A percentile compares a stretch with the other conserved stretches of the same genome.
Evolutionary conservation across 2,329 filamentous ascomycete genomes (phyloP).

Genomic region (Elsinoe batatas): DNA sequence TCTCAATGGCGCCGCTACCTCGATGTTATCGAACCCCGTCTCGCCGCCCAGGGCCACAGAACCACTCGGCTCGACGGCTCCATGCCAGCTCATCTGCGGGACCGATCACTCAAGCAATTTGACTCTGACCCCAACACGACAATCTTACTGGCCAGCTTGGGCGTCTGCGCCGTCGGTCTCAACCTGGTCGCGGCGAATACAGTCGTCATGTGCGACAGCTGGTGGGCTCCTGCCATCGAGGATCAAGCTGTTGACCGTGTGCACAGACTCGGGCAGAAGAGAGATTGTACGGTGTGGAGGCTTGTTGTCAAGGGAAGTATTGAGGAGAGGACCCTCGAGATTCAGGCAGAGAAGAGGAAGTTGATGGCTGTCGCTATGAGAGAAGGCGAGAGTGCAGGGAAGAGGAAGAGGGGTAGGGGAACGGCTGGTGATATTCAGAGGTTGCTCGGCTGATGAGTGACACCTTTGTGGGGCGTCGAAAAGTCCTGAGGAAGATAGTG

Average conservation of each 20-base stretch:
- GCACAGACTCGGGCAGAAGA: slow-evolving; percentile 72
- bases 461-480: too few species aligned
- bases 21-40: slow-evolving; percentile 58
- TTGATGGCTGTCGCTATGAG: slow-evolving; percentile 43
- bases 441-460: slow-evolving; percentile 25
- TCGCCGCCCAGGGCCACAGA: slow-evolving; percentile 50
- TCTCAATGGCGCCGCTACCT: slow-evolving; percentile 67
- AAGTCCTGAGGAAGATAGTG: too few species aligned
- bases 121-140: slow-evolving; percentile 57
- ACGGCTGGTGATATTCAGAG: slow-evolving; percentile 42
- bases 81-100: slow-evolving; percentile 62
- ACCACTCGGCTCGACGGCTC: slow-evolving; percentile 70
- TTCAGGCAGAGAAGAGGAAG: slow-evolving; percentile 58
- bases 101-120: slow-evolving; percentile 58
- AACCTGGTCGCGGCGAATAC: slow-evolving; percentile 82
- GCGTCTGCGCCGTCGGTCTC: slow-evolving; percentile 74
- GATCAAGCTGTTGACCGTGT: slow-evolving; percentile 86
- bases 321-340: slow-evolving; percentile 68
- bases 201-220: slow-evolving; percentile 72
- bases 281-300: slow-evolving; percentile 68
- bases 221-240: slow-evolving; percentile 91
- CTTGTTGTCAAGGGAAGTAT: slow-evolving; percentile 71
- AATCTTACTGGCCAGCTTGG: slow-evolving; percentile 71
- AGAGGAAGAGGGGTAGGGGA: slow-evolving; percentile 44
- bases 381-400: slow-evolving; percentile 28